These are phyloP conservation scores for Oryza nivara DNA, from an alignment of 176 grass and related monocot genomes.

Conservation along the genomic window DNA sequence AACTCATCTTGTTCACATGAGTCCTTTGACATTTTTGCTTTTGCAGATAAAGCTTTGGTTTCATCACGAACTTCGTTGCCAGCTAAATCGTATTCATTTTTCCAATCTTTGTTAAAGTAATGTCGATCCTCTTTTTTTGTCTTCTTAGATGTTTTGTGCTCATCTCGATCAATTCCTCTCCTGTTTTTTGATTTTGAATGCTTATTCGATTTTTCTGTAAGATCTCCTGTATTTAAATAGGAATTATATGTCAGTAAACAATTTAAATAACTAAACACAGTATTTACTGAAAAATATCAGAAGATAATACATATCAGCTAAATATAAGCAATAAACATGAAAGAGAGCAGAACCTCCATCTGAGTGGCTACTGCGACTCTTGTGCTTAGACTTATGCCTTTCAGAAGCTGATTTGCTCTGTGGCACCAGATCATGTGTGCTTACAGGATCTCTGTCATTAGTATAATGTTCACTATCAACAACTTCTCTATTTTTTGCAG, in stretches of 20 bases:
- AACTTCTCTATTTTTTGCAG: slow-evolving; percentile 34
- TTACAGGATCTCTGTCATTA: slow-evolving; percentile 43
- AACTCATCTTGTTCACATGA: background rate
- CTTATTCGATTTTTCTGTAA: slow-evolving; percentile 43
- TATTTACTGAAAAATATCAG: slow-evolving; percentile 17
- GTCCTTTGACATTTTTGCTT: slow-evolving; percentile 36
- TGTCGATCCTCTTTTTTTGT: slow-evolving; percentile 53
- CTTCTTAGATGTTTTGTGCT: slow-evolving; percentile 63
- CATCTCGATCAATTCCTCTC: slow-evolving; percentile 57
- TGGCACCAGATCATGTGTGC: slow-evolving; percentile 37
- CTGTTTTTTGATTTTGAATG: slow-evolving; percentile 60
- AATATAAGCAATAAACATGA: background rate
- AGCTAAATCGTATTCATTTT: slow-evolving; percentile 30
- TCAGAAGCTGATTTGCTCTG: slow-evolving; percentile 51
- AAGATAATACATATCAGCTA: slow-evolving; percentile 28
- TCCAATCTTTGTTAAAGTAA: slow-evolving; percentile 47
- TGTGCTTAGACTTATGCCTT: slow-evolving; percentile 54
- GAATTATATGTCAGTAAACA: slow-evolving; percentile 31
- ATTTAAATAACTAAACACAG: slow-evolving; percentile 24
- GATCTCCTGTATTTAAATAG: slow-evolving; percentile 51
- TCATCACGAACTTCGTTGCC: slow-evolving; percentile 35
- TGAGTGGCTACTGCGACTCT: slow-evolving; percentile 48
- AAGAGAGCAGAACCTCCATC: slow-evolving; percentile 56
- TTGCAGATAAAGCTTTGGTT: slow-evolving; percentile 37
- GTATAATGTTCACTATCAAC: slow-evolving; percentile 27